These are phyloP conservation scores for Trichoderma virens DNA, from an alignment of 495 filamentous ascomycete genomes.

Conservation along the genomic window DNA sequence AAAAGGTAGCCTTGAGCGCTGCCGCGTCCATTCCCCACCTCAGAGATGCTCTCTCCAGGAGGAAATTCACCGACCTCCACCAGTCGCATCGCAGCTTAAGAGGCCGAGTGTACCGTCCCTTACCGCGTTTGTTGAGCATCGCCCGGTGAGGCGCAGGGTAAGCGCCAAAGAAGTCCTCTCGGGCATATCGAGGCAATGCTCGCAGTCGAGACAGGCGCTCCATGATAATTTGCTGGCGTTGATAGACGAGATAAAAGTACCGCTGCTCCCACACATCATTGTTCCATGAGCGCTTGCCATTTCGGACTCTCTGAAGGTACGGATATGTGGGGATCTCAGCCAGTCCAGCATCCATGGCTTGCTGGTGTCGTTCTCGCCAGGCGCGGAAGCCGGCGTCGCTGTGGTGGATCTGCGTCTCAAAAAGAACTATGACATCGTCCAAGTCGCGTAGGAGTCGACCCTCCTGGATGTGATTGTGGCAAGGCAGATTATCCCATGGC, in stretches of 20 bases:
- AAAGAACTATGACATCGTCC: neutral
- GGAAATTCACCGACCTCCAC: neutral
- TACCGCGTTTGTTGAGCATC: neutral
- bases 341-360: conserved; percentile 1
- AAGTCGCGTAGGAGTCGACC: neutral
- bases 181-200: neutral
- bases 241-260: neutral
- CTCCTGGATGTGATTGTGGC: neutral
- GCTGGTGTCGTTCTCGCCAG: neutral
- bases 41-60: neutral
- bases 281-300: neutral
- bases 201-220: neutral
- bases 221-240: neutral
- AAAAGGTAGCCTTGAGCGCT: neutral
- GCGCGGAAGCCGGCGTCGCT: neutral
- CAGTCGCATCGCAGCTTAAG: neutral
- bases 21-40: neutral
- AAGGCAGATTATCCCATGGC: conserved; percentile 2
- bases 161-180: neutral
- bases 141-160: neutral
- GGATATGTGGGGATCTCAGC: neutral
- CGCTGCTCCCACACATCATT: conserved; percentile 1
- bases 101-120: neutral
- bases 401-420: neutral
- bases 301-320: neutral